phyloP scores from a whole-genome alignment of 306 rosid species.

The Corylus avellana region DNA sequence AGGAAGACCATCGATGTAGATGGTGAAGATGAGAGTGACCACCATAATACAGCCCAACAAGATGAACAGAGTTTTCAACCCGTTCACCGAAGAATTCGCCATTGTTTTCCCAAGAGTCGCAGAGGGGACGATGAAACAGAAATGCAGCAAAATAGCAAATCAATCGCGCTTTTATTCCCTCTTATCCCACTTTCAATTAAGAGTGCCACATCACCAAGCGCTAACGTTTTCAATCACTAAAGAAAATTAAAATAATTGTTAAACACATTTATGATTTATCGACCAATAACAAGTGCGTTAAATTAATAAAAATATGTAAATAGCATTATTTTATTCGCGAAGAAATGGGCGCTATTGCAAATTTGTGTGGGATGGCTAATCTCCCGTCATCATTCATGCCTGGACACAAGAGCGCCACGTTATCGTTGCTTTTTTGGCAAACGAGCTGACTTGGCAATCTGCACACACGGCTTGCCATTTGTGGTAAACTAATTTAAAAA shows the following conservation, averaged over 20 bases:
- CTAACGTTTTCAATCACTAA: too few relatives aligned
- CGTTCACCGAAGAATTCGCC: slow-evolving; percentile 47
- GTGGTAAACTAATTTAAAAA: too few relatives aligned
- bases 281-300: too few relatives aligned
- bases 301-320: too few relatives aligned
- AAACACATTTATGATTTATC: too few relatives aligned
- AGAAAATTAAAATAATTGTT: too few relatives aligned
- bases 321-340: neutral
- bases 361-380: neutral
- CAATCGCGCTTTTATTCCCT: too few relatives aligned
- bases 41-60: slow-evolving; percentile 51
- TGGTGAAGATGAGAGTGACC: slow-evolving; percentile 52
- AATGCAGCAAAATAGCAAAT: too few relatives aligned
- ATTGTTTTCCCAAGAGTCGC: slow-evolving; percentile 14
- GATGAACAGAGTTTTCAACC: slow-evolving; percentile 47
- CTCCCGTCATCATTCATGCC: neutral
- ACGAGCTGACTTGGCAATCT: too few relatives aligned
- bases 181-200: too few relatives aligned
- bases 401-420: neutral
- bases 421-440: neutral
- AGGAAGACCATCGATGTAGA: slow-evolving; percentile 61
- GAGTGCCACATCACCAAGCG: too few relatives aligned
- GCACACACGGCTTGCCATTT: neutral
- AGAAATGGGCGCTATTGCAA: neutral
- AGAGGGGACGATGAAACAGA: neutral